Evolutionary conservation across 164 flowering plant genomes (phyloP).

Genomic region (Nymphaea thermarum): DNA sequence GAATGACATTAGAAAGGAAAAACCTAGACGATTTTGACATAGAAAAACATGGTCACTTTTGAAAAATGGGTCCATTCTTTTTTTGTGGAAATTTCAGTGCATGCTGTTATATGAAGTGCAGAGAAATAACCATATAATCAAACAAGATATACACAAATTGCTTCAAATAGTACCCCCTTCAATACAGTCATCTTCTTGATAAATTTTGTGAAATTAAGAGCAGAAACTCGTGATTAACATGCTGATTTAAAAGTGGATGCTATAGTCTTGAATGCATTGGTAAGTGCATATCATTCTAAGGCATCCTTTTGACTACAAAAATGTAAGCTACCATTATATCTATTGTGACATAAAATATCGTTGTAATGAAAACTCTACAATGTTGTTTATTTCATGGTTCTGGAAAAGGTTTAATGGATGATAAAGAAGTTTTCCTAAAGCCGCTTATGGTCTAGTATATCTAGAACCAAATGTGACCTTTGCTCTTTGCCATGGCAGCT

Average conservation of each 20-base stretch:
- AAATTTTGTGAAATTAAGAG: not conserved
- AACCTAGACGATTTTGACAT: no score
- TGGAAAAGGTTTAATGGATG: conserved; percentile 35
- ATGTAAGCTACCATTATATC: conserved; percentile 25
- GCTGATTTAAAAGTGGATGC: conserved; percentile 81
- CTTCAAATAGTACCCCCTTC: no score
- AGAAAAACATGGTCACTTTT: no score
- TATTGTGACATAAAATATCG: not conserved
- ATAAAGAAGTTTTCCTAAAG: conserved; percentile 60
- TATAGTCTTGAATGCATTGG: conserved; percentile 67
- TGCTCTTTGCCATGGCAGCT: conserved; percentile 86
- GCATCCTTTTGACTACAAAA: conserved; percentile 41
- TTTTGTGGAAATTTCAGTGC: no score
- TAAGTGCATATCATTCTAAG: conserved; percentile 89
- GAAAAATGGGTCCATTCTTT: no score
- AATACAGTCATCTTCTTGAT: not conserved
- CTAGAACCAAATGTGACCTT: conserved; percentile 90
- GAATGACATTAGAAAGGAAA: no score
- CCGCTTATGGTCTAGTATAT: conserved; percentile 69
- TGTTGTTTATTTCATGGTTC: not conserved
- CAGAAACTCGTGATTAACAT: no score
- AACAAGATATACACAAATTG: no score
- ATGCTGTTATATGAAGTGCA: no score
- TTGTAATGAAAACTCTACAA: not conserved
- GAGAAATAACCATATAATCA: no score